Base-by-base conservation (phyloP, 1,139 yeast genomes). In the Wickerhamomyces sp. region DNA sequence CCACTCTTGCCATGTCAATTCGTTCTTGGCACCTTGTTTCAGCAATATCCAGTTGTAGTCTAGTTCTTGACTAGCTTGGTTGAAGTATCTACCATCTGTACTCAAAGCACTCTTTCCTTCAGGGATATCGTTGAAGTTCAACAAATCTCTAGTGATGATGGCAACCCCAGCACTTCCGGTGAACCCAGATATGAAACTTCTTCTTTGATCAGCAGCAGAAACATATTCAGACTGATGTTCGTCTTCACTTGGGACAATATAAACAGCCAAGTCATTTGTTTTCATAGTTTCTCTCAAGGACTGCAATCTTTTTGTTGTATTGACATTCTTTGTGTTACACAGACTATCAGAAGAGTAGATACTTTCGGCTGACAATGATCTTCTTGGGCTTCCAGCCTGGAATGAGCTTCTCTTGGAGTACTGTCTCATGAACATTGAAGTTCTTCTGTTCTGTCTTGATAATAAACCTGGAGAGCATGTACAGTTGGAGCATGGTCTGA, bases 161-260 rank as follows among this genome's bases (percentile, higher is more conserved):
- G 98, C 99, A 36, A 90, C 75, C 45, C 99, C 99, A 1, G 98
- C 97, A 47, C 95, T 84, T 6, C 99, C 99, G 47, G 88, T 85
- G 68, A 93, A 93, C 0, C 95, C 95, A 27, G 93, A 81, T 41
- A 93, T 86, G 56, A 86, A 91, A 45, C 82, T 79, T 56, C 98
- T 76, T 60, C 93, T 82, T 66, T 88, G 91, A 64, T 93, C 98
- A 36, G 78, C 75, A 3, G 76, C 67, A 0, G 93, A 76, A 23
- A 90, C 94, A 59, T 91, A 93, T 66, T 93, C 98, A 27, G 90
- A 81, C 68, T 88, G 95, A 66, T 93, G 99, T 54, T 86, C 95
- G 64, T 93, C 99, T 65, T 89, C 96, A 38, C 94, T 83, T 13
- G 96, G 95, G 10, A 93, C 78, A 44, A 93, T 73, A 62, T 93